Base-by-base conservation (phyloP, 164 flowering plant species). In the Berberis vulgaris region DNA sequence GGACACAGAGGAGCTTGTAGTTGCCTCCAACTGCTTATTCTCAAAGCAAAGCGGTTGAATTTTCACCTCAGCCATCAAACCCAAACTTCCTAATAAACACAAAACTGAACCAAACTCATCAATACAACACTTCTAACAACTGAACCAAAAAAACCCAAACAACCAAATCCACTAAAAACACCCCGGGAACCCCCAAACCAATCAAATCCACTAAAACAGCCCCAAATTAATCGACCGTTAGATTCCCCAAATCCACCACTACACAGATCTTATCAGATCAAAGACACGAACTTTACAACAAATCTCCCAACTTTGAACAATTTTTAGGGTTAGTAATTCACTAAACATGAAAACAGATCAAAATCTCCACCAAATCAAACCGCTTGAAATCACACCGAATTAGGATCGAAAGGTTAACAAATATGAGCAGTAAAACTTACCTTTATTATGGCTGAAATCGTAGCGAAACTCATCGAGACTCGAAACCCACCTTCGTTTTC, bases 1-100 rank as follows among this genome's bases (percentile, higher is more conserved):
- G 0, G 96, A 88, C 55, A 74, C 67, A 8, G 97, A 87, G 10
- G 96, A 82, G 74, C 89, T 82, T 11, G 91, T 87, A 64, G 84
- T 83, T n/a, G 88, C 79, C 1, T 79, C 80, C 2, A 79, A 73
- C 70, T 88, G 90, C 72, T 80, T 85, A 69, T 88, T 86, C 85
- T 86, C 96, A 41, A 84, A 71, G 75, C 93, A 92, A 62, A 68
- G 61, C 67, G 71, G 79, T 72, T 84, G 88, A 9, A 61, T 38
- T 68, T 79, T 80, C 72, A 64, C 62, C 64, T 72, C 82, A 49
- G 40, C 83, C 87, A 82, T 84, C 66, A 67, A 71, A 67, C 55
- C 58, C 74, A 59, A 66, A 13, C 5, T 38, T 13, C n/a, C 55
- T 26, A 10, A 3, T 47, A 45, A 67, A 64, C 73, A 73, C 65